phyloP scores from a whole-genome alignment of 805 yeast species.

The Saccharomycopsis sp. region DNA sequence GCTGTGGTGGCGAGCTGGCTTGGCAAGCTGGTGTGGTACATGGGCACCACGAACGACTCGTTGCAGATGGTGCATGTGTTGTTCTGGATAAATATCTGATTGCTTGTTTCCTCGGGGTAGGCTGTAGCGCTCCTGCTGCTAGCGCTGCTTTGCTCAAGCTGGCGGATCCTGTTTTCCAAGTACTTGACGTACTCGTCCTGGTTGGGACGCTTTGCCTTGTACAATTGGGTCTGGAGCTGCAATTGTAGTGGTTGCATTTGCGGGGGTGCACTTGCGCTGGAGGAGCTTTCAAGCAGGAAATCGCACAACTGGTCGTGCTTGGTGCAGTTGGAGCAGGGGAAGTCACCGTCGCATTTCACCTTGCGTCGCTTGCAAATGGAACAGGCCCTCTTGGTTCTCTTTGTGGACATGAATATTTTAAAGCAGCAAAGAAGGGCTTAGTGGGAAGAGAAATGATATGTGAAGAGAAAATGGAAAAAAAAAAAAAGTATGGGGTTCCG shows the following conservation, averaged over 20 bases:
- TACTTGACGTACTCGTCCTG: conserved; percentile 23
- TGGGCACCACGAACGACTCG: background rate
- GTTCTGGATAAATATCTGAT: too few relatives aligned
- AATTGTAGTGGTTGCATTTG: background rate
- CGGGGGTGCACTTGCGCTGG: background rate
- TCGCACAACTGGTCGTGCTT: conserved; percentile 31
- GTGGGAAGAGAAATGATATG: too few relatives aligned
- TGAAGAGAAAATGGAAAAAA: too few relatives aligned
- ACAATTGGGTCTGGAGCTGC: background rate
- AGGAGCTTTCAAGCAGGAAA: background rate
- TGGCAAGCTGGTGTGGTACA: conserved; percentile 10
- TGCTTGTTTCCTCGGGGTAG: too few relatives aligned
- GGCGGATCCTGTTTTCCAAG: background rate
- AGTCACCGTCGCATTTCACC: conserved; percentile 36
- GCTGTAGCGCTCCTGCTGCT: background rate
- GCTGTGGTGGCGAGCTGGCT: conserved; percentile 2
- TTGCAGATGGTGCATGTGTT: background rate
- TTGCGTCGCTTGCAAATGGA: conserved; percentile 37
- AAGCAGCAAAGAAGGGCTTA: too few relatives aligned
- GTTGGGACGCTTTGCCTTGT: conserved; percentile 2
- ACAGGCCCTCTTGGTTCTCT: conserved; percentile 30
- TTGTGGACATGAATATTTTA: too few relatives aligned
- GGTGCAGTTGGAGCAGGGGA: conserved; percentile 34
- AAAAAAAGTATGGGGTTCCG: too few relatives aligned
- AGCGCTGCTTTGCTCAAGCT: background rate